Evolutionary conservation across 768 basidiomycete genomes (phyloP), one percentile per base, ranked within the genome.

Genomic region (Lepiota venenata): DNA sequence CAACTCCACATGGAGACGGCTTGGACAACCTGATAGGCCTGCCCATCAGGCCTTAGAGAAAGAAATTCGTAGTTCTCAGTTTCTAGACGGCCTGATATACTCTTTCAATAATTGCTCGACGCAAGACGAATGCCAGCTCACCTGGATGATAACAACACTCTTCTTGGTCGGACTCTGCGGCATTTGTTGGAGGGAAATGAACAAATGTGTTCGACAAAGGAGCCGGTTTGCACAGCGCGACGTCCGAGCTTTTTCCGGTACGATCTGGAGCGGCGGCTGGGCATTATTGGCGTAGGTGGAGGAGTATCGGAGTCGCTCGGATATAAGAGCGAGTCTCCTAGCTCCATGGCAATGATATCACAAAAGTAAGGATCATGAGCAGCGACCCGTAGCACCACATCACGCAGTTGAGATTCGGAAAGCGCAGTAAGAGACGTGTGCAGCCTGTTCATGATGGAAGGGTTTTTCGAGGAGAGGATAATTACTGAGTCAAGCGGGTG

Each of bases 1-100:
- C 77, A 78, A 45, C 68, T 77, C 77, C 77, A 78, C 73, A 77
- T 77, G 11, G 66, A 66, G 14, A 77, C 65, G 9, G 63, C 70
- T 38, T 68, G 69, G 21, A 70, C 61, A 11, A 66, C 68, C 32
- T 66, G 65, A 52, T 65, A 68, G 3, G 60, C 52, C 32, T 60
- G 65, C 14, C 70, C 70, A 25, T 71, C 68, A 10, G 71, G 65
- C 1, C 67, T 67, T n/a, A 64, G 59, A 20, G 72, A 71, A 5
- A 73, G 60, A 59, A 77, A 77, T 53, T 76, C 75, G 56, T 72
- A 76, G 2, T 69, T 60, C 45, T 73, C 69, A 32, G 71, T 68
- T 50, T 72, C 65, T 6, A 76, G 63, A 44, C 66, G 63, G 20
- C 75, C 75, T 76, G 27, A 12, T 12, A 16, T 22, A 4, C 15